Evolutionary conservation across 164 flowering plant species (phyloP).

Genomic region (Tinospora cordifolia): DNA sequence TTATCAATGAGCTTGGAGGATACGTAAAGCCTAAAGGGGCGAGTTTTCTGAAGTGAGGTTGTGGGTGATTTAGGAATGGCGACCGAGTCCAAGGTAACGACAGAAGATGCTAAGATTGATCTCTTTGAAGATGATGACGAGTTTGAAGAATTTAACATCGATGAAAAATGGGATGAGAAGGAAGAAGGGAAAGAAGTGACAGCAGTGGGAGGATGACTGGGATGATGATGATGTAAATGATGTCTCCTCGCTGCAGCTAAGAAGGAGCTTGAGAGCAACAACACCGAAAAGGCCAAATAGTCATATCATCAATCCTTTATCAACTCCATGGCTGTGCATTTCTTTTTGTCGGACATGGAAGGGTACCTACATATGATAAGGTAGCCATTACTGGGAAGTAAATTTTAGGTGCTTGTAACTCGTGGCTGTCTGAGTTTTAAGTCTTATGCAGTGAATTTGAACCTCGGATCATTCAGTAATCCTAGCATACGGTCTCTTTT

Average conservation of each 20-base stretch:
- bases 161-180: slow-evolving; percentile 36
- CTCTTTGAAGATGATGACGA: slow-evolving; percentile 60
- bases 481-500: too few relatives aligned
- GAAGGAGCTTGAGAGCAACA: slow-evolving; percentile 42
- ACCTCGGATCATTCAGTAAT: too few relatives aligned
- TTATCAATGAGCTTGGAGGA: too few relatives aligned
- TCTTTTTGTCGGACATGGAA: too few relatives aligned
- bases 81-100: slow-evolving; percentile 28
- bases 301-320: not conserved
- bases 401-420: too few relatives aligned
- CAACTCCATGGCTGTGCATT: too few relatives aligned
- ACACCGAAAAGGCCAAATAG: slow-evolving; percentile 20
- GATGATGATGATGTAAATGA: slow-evolving; percentile 49
- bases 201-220: slow-evolving; percentile 55
- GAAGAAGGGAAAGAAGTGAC: slow-evolving; percentile 37
- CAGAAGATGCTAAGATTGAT: slow-evolving; percentile 44
- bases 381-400: too few relatives aligned
- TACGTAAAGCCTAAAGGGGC: too few relatives aligned
- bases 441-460: too few relatives aligned
- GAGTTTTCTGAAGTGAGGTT: too few relatives aligned
- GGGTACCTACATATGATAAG: too few relatives aligned
- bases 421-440: too few relatives aligned
- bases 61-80: slow-evolving; percentile 36
- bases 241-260: slow-evolving; percentile 43
- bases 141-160: slow-evolving; percentile 50